Conservation (phyloP, 257 asterid genomes). For the Cinchona pubescens region DNA sequence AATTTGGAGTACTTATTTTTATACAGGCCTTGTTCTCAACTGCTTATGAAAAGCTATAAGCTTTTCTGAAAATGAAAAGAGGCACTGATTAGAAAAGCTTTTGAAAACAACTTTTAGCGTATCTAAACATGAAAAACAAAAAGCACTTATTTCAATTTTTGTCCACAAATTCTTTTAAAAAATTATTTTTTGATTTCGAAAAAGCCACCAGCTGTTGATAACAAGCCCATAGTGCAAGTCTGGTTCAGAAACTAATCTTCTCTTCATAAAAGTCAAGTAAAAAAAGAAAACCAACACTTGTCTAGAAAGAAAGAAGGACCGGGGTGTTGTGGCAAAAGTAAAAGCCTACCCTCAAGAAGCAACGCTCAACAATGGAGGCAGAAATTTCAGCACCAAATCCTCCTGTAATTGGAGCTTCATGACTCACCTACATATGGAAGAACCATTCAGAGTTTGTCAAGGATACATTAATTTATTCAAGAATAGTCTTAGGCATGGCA, state of each 20-base stretch:
- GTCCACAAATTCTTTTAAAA: too few species aligned
- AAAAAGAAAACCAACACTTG: conserved; percentile 1
- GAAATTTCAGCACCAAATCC: conserved; percentile 98
- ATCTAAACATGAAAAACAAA: too few species aligned
- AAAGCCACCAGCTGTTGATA: too few species aligned
- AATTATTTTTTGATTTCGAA: too few species aligned
- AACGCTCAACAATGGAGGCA: conserved; percentile 90
- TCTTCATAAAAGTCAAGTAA: background rate
- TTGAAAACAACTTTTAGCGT: too few species aligned
- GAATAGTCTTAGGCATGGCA: background rate
- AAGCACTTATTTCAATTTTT: too few species aligned
- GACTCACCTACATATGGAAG: conserved; percentile 58
- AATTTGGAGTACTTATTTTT: too few species aligned
- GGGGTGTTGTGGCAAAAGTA: background rate
- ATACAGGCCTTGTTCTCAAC: too few species aligned
- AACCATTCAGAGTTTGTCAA: background rate
- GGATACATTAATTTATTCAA: background rate
- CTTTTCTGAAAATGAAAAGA: too few species aligned
- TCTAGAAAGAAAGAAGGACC: background rate
- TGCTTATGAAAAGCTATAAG: too few species aligned
- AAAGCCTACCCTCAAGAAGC: conserved; percentile 73
- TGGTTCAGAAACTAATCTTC: background rate
- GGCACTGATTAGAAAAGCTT: too few species aligned
- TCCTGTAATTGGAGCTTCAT: conserved; percentile 97
- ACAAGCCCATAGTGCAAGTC: too few species aligned